Conservation (phyloP, 2,329 filamentous ascomycete genomes). For the Calonectria fujianensis region DNA sequence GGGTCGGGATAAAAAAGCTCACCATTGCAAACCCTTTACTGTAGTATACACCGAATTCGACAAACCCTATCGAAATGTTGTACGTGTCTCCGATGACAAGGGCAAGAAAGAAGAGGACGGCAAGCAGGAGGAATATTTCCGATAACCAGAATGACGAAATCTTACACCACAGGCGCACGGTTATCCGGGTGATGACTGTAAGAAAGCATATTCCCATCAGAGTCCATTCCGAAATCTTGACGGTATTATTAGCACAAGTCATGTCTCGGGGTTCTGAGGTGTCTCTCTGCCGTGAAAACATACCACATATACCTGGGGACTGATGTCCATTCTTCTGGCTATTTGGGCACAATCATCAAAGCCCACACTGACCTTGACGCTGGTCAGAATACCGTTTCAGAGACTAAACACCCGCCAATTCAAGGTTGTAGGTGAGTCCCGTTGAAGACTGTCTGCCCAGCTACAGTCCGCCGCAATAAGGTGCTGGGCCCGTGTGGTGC, state of each 20-base stretch:
- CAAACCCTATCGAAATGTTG: slow-evolving; percentile 7
- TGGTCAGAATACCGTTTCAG: not conserved
- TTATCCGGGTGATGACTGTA: not conserved
- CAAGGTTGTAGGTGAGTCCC: not conserved
- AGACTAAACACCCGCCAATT: not conserved
- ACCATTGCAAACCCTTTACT: slow-evolving; percentile 4
- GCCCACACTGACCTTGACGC: not conserved
- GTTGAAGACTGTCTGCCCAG: not conserved
- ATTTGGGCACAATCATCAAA: not conserved
- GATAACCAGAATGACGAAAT: not conserved
- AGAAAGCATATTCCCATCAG: not conserved
- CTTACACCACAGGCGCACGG: not conserved
- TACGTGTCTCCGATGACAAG: slow-evolving; percentile 18
- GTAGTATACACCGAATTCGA: slow-evolving; percentile 9
- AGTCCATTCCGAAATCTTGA: slow-evolving; percentile 14
- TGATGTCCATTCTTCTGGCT: slow-evolving; percentile 1
- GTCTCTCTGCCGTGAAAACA: not conserved
- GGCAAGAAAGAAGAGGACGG: not conserved
- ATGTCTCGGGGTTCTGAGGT: not conserved
- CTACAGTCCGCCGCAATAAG: not conserved
- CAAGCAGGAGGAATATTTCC: not conserved
- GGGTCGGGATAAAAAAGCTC: not conserved
- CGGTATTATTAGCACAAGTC: not conserved
- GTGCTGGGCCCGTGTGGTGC: not conserved
- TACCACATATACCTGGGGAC: slow-evolving; percentile 11